Conservation (phyloP, 139 green algal species). For the Chlorella ohadii region DNA sequence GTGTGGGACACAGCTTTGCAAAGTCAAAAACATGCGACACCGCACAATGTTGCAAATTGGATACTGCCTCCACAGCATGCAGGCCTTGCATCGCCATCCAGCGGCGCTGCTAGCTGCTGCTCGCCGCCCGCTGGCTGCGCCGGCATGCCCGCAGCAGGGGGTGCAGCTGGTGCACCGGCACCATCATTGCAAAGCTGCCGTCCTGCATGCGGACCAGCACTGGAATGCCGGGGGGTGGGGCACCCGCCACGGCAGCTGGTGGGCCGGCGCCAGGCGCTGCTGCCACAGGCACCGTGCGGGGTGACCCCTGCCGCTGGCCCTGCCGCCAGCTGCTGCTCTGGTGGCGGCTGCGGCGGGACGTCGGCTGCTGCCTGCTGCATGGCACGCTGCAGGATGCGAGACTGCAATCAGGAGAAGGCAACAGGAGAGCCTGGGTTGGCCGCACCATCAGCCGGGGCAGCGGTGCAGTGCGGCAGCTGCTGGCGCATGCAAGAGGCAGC, state of each 20-base stretch:
- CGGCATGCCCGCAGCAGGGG: too few species aligned
- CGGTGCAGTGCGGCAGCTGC: too few species aligned
- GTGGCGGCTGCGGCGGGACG: neutral
- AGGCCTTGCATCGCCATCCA: too few species aligned
- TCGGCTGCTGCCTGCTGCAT: slow-evolving; percentile 22
- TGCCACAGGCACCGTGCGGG: too few species aligned
- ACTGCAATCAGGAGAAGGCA: neutral
- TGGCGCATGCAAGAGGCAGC: too few species aligned
- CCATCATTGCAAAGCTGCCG: slow-evolving; percentile 22
- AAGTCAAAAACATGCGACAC: too few species aligned
- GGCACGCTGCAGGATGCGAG: slow-evolving; percentile 19
- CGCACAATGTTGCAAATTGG: too few species aligned
- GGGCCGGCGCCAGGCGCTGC: neutral
- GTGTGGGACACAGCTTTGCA: too few species aligned
- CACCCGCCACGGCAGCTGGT: neutral
- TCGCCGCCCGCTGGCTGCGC: neutral
- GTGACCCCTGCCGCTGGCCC: neutral
- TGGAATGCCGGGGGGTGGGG: neutral
- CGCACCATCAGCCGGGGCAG: too few species aligned
- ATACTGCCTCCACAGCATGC: too few species aligned
- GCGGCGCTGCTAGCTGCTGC: neutral
- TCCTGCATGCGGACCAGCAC: slow-evolving; percentile 22
- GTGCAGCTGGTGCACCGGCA: neutral
- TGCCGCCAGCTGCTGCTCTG: neutral
- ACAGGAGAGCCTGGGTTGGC: too few species aligned